A percentile compares a stretch with the other conserved stretches of the same genome.
These are phyloP conservation scores for Capsicum pubescens DNA, from an alignment of 257 asterid species.

Conservation along the genomic window DNA sequence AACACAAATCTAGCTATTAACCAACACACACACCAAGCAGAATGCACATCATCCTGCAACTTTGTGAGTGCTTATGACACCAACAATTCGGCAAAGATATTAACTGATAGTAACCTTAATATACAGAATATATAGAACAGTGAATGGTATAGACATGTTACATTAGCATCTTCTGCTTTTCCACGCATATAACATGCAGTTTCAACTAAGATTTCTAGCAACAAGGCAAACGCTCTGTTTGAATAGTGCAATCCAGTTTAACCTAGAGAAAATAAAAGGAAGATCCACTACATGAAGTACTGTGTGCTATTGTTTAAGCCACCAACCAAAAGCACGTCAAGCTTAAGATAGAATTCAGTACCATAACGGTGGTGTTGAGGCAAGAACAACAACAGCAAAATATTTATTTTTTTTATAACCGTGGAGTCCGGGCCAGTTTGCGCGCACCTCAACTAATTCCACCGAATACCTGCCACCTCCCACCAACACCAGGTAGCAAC, in stretches of 20 bases:
- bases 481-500: too few relatives aligned
- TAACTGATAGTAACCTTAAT: neutral
- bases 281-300: neutral
- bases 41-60: neutral
- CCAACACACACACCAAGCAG: neutral
- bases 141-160: neutral
- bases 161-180: slow-evolving; percentile 1
- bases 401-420: too few relatives aligned
- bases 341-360: too few relatives aligned
- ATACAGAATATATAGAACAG: neutral
- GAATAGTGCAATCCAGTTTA: neutral
- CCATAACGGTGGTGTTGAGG: too few relatives aligned
- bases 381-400: too few relatives aligned
- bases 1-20: neutral
- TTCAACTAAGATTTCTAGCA: neutral
- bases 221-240: neutral
- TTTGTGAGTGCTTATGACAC: neutral
- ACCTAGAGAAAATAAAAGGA: neutral
- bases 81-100: neutral
- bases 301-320: too few relatives aligned
- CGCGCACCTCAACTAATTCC: too few relatives aligned
- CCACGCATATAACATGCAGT: neutral
- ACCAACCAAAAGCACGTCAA: too few relatives aligned
- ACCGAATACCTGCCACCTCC: too few relatives aligned
- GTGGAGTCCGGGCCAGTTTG: too few relatives aligned